Evolutionary conservation across 2,329 filamentous ascomycete species (phyloP).

Genomic region (Penicillium sp.): DNA sequence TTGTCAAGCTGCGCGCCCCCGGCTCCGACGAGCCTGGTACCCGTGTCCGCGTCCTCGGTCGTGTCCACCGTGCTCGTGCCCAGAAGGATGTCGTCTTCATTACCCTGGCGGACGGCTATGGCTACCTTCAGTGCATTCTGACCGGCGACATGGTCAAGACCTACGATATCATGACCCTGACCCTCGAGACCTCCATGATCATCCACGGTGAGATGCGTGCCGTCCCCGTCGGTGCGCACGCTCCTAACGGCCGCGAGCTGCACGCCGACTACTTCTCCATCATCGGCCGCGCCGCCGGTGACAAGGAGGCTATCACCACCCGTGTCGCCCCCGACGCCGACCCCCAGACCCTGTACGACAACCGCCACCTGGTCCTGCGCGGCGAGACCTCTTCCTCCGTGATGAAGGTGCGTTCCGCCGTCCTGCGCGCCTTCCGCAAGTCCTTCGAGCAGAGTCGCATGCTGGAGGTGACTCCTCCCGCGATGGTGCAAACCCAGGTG

Average conservation of each 20-base stretch:
- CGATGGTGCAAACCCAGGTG: constrained; percentile 91
- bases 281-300: constrained; percentile 74
- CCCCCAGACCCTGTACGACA: constrained; percentile 72
- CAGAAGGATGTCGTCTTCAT: constrained; percentile 87
- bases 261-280: constrained; percentile 88
- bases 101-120: constrained; percentile 81
- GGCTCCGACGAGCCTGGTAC: constrained; percentile 63
- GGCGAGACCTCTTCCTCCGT: constrained; percentile 81
- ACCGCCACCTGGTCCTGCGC: constrained; percentile 80
- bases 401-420: constrained; percentile 79
- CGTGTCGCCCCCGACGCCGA: constrained; percentile 67
- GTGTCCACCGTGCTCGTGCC: constrained; percentile 75
- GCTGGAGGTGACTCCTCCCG: constrained; percentile 82
- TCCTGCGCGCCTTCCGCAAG: constrained; percentile 76
- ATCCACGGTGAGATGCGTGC: constrained; percentile 80
- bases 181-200: constrained; percentile 81
- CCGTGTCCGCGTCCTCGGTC: constrained; percentile 74
- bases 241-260: constrained; percentile 80
- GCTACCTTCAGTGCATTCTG: constrained; percentile 80
- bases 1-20: constrained; percentile 55
- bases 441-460: constrained; percentile 74
- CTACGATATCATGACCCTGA: constrained; percentile 85
- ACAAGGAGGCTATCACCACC: constrained; percentile 90
- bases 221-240: constrained; percentile 73
- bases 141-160: constrained; percentile 80